Conservation (phyloP, 352 stramenopile species). For the Pythium coloratum region DNA sequence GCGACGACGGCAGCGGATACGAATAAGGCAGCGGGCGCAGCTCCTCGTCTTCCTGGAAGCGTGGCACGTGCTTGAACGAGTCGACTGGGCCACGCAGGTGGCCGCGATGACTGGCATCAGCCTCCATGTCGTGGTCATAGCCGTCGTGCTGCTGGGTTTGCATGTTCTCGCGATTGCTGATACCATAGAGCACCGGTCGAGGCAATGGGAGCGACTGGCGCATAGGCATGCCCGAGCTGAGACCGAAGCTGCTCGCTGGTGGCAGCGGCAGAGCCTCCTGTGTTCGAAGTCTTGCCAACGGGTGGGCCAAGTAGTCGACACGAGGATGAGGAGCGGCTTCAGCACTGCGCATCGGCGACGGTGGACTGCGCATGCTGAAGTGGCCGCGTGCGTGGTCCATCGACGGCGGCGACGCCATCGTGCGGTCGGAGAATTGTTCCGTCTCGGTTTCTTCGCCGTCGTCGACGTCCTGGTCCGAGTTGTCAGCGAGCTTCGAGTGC, state of each 20-base stretch:
- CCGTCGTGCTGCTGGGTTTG: conserved; percentile 9
- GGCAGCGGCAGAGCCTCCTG: conserved; percentile 18
- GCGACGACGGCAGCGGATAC: conserved; percentile 9
- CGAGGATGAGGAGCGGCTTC: conserved; percentile 42
- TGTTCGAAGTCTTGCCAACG: conserved; percentile 9
- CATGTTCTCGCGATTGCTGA: conserved; percentile 18
- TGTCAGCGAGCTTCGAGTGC: conserved; percentile 68
- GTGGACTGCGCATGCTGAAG: conserved; percentile 26
- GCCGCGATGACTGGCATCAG: not conserved
- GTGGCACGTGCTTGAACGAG: conserved; percentile 21
- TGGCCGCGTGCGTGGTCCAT: conserved; percentile 24
- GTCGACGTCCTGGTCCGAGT: conserved; percentile 24
- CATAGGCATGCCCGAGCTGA: conserved; percentile 9
- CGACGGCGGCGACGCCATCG: conserved; percentile 17
- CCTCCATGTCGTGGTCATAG: conserved; percentile 5
- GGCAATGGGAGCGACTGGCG: conserved; percentile 15
- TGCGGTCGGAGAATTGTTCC: conserved; percentile 11
- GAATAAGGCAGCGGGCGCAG: conserved; percentile 22
- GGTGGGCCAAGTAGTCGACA: conserved; percentile 64
- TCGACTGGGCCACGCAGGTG: conserved; percentile 7
- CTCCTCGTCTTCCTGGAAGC: conserved; percentile 19
- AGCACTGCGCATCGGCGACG: conserved; percentile 34
- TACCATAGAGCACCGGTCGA: not conserved
- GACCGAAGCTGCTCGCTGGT: conserved; percentile 22
- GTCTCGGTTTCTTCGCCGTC: conserved; percentile 26